These are phyloP conservation scores for Lactarius indigo DNA, from an alignment of 768 basidiomycete genomes.

Conservation along the genomic window DNA sequence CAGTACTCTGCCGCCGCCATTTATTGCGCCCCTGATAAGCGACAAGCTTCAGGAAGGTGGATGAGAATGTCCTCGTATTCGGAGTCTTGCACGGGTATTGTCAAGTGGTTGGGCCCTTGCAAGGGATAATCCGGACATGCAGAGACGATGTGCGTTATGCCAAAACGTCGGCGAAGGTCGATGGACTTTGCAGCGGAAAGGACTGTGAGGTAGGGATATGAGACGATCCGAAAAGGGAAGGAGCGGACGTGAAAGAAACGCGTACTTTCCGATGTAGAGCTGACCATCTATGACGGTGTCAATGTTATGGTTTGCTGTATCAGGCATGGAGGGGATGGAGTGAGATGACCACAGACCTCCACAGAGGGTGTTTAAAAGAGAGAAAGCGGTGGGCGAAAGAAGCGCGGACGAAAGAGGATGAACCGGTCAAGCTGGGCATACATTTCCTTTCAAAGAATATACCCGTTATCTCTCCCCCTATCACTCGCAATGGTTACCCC, in stretches of 20 bases:
- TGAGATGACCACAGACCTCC: not conserved
- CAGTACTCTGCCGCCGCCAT: constrained; percentile 51
- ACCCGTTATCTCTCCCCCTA: constrained; percentile 13
- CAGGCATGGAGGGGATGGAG: constrained; percentile 13
- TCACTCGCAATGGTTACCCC: not conserved
- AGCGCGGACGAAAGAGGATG: not conserved
- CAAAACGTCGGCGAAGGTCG: constrained; percentile 46
- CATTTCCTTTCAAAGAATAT: not conserved
- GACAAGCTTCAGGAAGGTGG: constrained; percentile 55
- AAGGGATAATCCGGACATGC: constrained; percentile 59
- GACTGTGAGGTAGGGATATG: constrained; percentile 9
- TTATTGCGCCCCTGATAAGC: constrained; percentile 57
- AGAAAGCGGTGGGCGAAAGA: not conserved
- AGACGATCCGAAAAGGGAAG: not conserved
- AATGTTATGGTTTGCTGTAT: constrained; percentile 17
- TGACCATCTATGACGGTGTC: constrained; percentile 23
- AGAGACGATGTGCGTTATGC: constrained; percentile 76
- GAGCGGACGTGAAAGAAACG: not conserved
- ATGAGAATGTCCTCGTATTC: constrained; percentile 58
- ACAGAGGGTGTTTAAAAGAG: constrained; percentile 5
- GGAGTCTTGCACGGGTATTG: constrained; percentile 55
- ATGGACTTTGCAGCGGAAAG: constrained; percentile 21
- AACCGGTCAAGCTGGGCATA: not conserved
- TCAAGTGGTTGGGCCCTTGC: constrained; percentile 66
- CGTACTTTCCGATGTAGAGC: constrained; percentile 27